Conservation (phyloP, 139 green algal species). For the Picochlorum sp. region DNA sequence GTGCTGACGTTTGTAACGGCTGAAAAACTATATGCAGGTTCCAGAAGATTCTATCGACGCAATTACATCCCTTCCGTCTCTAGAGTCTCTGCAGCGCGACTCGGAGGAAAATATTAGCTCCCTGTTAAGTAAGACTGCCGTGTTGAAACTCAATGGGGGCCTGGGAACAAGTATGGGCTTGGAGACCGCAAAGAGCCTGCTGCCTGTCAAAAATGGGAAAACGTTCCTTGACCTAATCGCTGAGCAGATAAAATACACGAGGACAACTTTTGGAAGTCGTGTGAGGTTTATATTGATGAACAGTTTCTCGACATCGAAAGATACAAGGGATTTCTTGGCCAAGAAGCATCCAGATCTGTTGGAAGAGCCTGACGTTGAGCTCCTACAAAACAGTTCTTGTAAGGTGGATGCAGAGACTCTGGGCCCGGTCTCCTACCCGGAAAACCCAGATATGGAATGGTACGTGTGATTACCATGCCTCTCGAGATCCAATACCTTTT, state of each 20-base stretch:
- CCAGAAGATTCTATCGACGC: conserved; percentile 59
- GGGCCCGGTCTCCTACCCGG: conserved; percentile 36
- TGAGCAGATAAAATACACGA: conserved; percentile 78
- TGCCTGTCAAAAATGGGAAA: conserved; percentile 74
- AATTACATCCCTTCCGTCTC: conserved; percentile 45
- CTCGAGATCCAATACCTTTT: background rate
- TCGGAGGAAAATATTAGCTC: background rate
- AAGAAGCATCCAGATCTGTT: conserved; percentile 59
- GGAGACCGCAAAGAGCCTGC: conserved; percentile 84
- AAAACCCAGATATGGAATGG: conserved; percentile 72
- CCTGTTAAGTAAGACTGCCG: conserved; percentile 66
- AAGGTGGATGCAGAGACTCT: conserved; percentile 72
- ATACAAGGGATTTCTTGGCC: conserved; percentile 64
- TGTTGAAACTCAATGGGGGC: conserved; percentile 89
- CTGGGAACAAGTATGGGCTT: conserved; percentile 86
- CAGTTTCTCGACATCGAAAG: conserved; percentile 67
- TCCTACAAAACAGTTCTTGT: conserved; percentile 84
- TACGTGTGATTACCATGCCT: conserved; percentile 8
- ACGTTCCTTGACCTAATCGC: conserved; percentile 94
- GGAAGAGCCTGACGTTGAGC: conserved; percentile 55
- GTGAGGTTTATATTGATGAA: conserved; percentile 87
- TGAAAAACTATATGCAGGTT: conserved; percentile 34
- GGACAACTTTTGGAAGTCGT: conserved; percentile 35
- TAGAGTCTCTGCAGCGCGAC: conserved; percentile 27
- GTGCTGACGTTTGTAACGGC: background rate